Base-by-base conservation (phyloP, 2,329 filamentous ascomycete genomes). In the Sporothrix variecibatus region DNA sequence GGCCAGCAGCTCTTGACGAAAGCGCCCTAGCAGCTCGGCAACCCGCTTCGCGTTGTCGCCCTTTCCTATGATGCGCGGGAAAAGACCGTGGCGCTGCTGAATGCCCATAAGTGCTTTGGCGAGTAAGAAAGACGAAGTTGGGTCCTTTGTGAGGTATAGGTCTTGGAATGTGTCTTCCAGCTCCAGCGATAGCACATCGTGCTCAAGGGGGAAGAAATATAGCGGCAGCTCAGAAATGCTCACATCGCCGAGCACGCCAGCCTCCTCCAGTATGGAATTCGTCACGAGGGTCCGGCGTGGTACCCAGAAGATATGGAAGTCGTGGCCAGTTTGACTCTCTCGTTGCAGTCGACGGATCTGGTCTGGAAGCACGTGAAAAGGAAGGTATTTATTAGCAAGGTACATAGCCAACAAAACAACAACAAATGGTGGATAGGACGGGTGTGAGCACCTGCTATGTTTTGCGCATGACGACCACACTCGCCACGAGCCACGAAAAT, bases 221-320 rank as follows among this genome's bases (percentile, higher is more conserved):
- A 99, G 83, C 0, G 94, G 93, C 73, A 97, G 90, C 81, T 98
- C 95, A 74, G 91, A 88, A 77, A 98, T 92, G 79, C 90, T 98
- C 76, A 95, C 92, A 81, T 99, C 96, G 74, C 96, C 97, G 68
- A 98, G 87, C 17, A 99, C 94, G 34, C 95, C 96, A 53, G 94
- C 92, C 80, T 97, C 94, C 82, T 99, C 96, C 53, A 99, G 87
- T 68, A 98, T 89, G 80, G 94, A 92, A 81, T 98, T 94, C 78
- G 94, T 96, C 72, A 98, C 92, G 72, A 97, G 86, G 3, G 96
- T 98, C 76, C 96, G 92, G 74, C 96, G 91, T 6, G 97, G 95
- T 58, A 97, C 93, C 93, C 96, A 98, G 81, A 98, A 95, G 78
- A 99, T 92, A 76, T 95, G 95, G 81, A 98, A 97, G 79, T 99